These are phyloP conservation scores for Grammothele lineata DNA, from an alignment of 768 basidiomycete genomes.

Conservation along the genomic window DNA sequence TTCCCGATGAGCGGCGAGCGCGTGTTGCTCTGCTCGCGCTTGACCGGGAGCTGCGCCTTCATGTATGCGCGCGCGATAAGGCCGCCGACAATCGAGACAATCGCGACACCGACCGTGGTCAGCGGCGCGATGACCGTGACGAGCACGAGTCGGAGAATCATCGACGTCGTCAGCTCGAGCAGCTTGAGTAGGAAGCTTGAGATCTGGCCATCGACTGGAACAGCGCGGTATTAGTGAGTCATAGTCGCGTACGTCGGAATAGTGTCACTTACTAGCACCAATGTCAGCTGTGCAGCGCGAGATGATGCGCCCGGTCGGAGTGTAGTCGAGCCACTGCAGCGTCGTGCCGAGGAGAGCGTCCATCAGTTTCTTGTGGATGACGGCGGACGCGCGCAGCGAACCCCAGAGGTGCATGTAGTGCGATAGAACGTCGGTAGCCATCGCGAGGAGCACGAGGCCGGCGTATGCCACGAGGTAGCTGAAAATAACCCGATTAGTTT, in stretches of 20 bases:
- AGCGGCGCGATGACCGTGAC: slow-evolving; percentile 35
- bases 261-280: slow-evolving; percentile 6
- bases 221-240: background rate
- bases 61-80: slow-evolving; percentile 47
- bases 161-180: slow-evolving; percentile 29
- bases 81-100: slow-evolving; percentile 33
- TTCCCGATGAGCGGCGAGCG: slow-evolving; percentile 45
- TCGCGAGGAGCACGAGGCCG: slow-evolving; percentile 31
- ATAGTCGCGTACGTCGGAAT: background rate
- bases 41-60: slow-evolving; percentile 50
- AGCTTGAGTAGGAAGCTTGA: slow-evolving; percentile 26
- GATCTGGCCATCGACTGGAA: slow-evolving; percentile 31
- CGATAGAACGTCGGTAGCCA: slow-evolving; percentile 28
- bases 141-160: slow-evolving; percentile 34
- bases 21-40: slow-evolving; percentile 48
- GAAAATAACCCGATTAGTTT: background rate
- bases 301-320: slow-evolving; percentile 46
- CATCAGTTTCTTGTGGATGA: slow-evolving; percentile 49
- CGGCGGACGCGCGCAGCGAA: slow-evolving; percentile 47
- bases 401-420: slow-evolving; percentile 41
- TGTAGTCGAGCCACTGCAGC: slow-evolving; percentile 45
- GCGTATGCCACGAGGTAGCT: slow-evolving; percentile 49
- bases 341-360: slow-evolving; percentile 48
- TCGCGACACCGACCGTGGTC: slow-evolving; percentile 35
- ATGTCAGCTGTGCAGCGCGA: slow-evolving; percentile 17